Evolutionary conservation across 2,329 filamentous ascomycete species (phyloP).

Genomic region (Botrytis sinoallii): DNA sequence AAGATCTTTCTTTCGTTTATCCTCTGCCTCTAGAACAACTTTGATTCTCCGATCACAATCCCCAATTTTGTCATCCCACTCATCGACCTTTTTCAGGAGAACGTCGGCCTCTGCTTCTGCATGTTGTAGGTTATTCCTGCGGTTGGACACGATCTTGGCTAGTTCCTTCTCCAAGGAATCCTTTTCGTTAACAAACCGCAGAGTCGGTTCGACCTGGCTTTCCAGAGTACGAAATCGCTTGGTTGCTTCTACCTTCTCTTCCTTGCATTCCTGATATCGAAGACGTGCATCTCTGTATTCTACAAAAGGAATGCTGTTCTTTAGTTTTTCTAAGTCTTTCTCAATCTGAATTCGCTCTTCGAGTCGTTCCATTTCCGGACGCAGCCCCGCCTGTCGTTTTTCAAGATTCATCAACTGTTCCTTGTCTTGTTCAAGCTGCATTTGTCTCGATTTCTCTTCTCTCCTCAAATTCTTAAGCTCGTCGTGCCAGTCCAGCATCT

Average conservation of each 20-base stretch:
- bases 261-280: conserved; percentile 51
- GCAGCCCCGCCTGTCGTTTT: conserved; percentile 67
- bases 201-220: conserved; percentile 60
- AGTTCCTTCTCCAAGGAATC: conserved; percentile 61
- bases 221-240: conserved; percentile 59
- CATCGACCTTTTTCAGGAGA: conserved; percentile 40
- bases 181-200: conserved; percentile 68
- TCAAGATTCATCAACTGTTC: conserved; percentile 67
- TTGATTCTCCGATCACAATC: conserved; percentile 46
- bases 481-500: conserved; percentile 78
- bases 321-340: conserved; percentile 60
- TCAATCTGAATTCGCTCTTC: conserved; percentile 70
- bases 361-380: conserved; percentile 79
- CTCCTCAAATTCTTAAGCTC: conserved; percentile 68
- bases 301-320: conserved; percentile 62
- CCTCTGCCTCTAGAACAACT: conserved; percentile 50
- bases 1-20: conserved; percentile 50
- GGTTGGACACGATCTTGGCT: conserved; percentile 51
- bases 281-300: conserved; percentile 57
- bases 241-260: conserved; percentile 52
- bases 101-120: conserved; percentile 52
- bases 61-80: conserved; percentile 40
- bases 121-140: conserved; percentile 51
- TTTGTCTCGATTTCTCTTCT: conserved; percentile 63
- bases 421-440: conserved; percentile 54